Evolutionary conservation across 306 rosid species (phyloP).

Genomic region (Vigna hirtella): DNA sequence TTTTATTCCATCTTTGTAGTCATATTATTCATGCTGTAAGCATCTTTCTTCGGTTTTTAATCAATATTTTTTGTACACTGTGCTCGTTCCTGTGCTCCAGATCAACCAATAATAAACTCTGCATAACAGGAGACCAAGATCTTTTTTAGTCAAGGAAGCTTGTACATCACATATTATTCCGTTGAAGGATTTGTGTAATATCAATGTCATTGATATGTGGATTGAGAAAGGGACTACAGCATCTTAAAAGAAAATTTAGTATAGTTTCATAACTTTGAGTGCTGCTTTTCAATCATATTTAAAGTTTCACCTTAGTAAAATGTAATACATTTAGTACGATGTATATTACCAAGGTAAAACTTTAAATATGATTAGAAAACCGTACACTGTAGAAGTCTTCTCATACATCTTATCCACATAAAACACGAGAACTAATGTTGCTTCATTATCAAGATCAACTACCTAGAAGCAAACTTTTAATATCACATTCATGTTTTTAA

Average conservation of each 20-base stretch:
- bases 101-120: neutral
- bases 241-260: too few relatives aligned
- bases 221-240: constrained; percentile 14
- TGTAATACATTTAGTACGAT: too few relatives aligned
- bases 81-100: constrained; percentile 26
- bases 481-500: constrained; percentile 8
- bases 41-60: neutral
- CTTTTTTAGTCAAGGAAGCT: neutral
- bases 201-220: neutral
- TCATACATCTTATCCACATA: constrained; percentile 15
- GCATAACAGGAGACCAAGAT: neutral
- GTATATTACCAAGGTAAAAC: too few relatives aligned
- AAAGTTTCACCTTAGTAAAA: too few relatives aligned
- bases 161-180: neutral
- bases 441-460: constrained; percentile 41
- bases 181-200: neutral
- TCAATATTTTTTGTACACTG: constrained; percentile 4
- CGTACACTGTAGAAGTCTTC: too few relatives aligned
- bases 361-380: too few relatives aligned
- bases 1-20: neutral
- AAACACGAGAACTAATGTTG: constrained; percentile 4
- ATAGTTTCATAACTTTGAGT: too few relatives aligned
- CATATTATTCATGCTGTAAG: neutral
- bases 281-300: too few relatives aligned
- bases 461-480: constrained; percentile 27